Evolutionary conservation across 2,329 filamentous ascomycete species (phyloP), one percentile per base, ranked within the genome.

Genomic region (Neospermospora avenae): DNA sequence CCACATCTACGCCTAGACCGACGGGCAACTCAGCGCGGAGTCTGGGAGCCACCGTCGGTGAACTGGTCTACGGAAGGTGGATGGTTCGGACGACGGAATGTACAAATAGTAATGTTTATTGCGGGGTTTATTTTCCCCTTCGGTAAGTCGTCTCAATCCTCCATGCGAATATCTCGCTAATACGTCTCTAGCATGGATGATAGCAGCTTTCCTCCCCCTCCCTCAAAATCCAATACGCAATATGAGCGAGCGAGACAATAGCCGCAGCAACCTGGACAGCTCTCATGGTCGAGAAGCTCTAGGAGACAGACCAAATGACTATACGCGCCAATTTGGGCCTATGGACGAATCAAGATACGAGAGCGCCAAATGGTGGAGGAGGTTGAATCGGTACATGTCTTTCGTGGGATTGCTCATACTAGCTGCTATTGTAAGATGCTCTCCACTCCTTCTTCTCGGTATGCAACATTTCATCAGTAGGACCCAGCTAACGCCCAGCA

Each of bases 91-190:
- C 82, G 83, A 64, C 83, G 89, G 63, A 93, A 93, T 70, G 76
- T 85, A 49, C 91, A 96, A 73, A 81, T 93, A 31, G 77, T 88
- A 55, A 77, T 90, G 52, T 96, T 96, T 74, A 84, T 86, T 58
- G 44, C 88, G 49, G 91, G 91, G 24, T 96, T 96, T 70, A 77
- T 93, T 49, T 84, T 91, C 69, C 91, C 90, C 5, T 81, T 91
- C 62, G 80, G 85, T 88, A 76, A 74, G 84, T 74, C 35, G 55
- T 62, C 49, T 58, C 20, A 10, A 57, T 62, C 46, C 34, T 11
- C 10, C 3, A 11, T 13, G n/a, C 7, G n/a, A 5, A 22, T 57
- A 18, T 28, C 7, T 25, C 20, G 7, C 13, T 34, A 18, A 44
- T 18, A 5, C 22, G 20, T 22, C 3, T 48, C 59, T 67, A 88